These are phyloP conservation scores for Postia placenta DNA, from an alignment of 768 basidiomycete species.

Conservation along the genomic window DNA sequence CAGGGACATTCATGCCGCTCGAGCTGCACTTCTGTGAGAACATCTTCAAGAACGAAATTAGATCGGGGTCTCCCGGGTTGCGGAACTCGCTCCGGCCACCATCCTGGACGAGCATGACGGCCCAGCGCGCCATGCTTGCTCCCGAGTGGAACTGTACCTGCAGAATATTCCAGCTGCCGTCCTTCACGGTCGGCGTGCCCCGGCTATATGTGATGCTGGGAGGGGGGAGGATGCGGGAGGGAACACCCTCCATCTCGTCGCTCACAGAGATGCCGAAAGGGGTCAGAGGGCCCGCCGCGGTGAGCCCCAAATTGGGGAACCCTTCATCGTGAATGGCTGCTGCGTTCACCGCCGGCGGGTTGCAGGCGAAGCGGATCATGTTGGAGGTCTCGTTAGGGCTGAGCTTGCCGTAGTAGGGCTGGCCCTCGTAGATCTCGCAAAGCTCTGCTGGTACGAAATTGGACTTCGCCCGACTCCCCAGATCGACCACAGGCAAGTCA, in stretches of 20 bases:
- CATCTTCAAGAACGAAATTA: constrained; percentile 40
- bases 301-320: constrained; percentile 48
- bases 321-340: constrained; percentile 53
- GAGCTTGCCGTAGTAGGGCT: constrained; percentile 56
- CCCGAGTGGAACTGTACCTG: constrained; percentile 62
- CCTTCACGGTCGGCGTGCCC: constrained; percentile 36
- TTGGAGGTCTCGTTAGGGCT: constrained; percentile 51
- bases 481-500: constrained; percentile 32
- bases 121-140: constrained; percentile 51
- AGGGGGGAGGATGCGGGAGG: constrained; percentile 55
- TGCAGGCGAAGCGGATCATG: constrained; percentile 72
- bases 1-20: constrained; percentile 53
- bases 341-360: constrained; percentile 54
- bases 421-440: constrained; percentile 56
- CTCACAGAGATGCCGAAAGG: constrained; percentile 57
- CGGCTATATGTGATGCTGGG: constrained; percentile 52
- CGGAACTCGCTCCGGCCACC: constrained; percentile 28
- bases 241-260: constrained; percentile 54
- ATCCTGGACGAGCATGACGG: constrained; percentile 61
- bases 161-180: constrained; percentile 75
- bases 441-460: constrained; percentile 61
- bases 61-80: constrained; percentile 35
- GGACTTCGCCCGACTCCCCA: constrained; percentile 25
- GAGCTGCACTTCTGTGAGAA: constrained; percentile 50
- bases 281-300: constrained; percentile 30